Evolutionary conservation across 192 early-diverging fungal species (phyloP).

Genomic region (Linnemannia hyalina): DNA sequence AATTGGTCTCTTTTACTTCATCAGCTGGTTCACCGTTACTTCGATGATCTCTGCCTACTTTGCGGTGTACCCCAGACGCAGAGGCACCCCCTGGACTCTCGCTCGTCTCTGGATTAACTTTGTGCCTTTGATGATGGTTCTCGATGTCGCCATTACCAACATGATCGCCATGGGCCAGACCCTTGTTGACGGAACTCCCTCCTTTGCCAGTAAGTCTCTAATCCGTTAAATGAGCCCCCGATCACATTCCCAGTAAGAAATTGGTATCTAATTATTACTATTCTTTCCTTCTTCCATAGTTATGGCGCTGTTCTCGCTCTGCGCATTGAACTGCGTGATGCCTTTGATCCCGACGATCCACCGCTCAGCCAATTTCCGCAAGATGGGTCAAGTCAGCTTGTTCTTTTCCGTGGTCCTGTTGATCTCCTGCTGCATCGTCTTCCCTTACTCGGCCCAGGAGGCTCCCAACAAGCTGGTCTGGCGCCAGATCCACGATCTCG

Average conservation of each 20-base stretch:
- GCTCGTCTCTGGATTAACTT: slow-evolving; percentile 50
- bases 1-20: slow-evolving; percentile 57
- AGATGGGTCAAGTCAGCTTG: slow-evolving; percentile 37
- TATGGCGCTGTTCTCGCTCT: slow-evolving; percentile 54
- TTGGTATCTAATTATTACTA: not conserved
- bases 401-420: slow-evolving; percentile 48
- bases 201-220: slow-evolving; percentile 57
- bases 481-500: slow-evolving; percentile 57
- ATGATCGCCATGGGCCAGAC: slow-evolving; percentile 66
- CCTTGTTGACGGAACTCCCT: slow-evolving; percentile 65
- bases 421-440: slow-evolving; percentile 34
- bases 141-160: slow-evolving; percentile 55
- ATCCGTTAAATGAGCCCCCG: not conserved
- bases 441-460: slow-evolving; percentile 52
- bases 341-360: slow-evolving; percentile 64
- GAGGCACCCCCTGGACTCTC: slow-evolving; percentile 42
- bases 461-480: slow-evolving; percentile 64
- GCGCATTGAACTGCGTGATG: slow-evolving; percentile 53
- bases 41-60: slow-evolving; percentile 45
- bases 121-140: slow-evolving; percentile 53
- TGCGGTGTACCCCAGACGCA: slow-evolving; percentile 25
- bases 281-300: slow-evolving; percentile 20
- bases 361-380: slow-evolving; percentile 46
- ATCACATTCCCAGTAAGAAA: not conserved
- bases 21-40: slow-evolving; percentile 56